phyloP scores from a whole-genome alignment of 495 filamentous ascomycete species.

The Podospora pseudoanserina region DNA sequence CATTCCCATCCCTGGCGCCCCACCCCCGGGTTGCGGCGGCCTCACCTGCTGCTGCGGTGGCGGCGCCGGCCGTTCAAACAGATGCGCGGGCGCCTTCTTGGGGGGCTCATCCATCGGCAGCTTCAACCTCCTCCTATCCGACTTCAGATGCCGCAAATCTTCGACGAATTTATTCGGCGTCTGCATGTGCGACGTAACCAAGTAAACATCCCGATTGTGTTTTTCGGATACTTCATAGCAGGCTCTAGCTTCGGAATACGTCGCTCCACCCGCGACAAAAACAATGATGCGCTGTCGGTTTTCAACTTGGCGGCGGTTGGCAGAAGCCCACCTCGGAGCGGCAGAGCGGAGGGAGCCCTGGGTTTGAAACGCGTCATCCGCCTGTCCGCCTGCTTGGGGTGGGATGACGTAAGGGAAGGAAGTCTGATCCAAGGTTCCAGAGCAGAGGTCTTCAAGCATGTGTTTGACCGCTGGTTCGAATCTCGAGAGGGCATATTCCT shows the following conservation, averaged over 20 bases:
- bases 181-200: constrained; percentile 89
- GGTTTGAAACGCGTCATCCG: constrained; percentile 51
- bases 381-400: constrained; percentile 47
- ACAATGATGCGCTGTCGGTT: constrained; percentile 88
- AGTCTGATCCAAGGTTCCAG: constrained; percentile 61
- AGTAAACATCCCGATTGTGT: constrained; percentile 74
- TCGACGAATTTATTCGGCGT: constrained; percentile 73
- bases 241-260: constrained; percentile 78
- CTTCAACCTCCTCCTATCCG: constrained; percentile 67
- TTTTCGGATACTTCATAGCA: constrained; percentile 82
- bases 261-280: constrained; percentile 95
- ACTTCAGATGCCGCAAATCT: constrained; percentile 74
- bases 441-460: constrained; percentile 74
- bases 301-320: constrained; percentile 68
- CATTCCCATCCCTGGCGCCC: constrained; percentile 11
- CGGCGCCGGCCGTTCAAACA: constrained; percentile 74
- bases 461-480: constrained; percentile 69
- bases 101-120: constrained; percentile 78
- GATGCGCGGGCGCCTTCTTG: constrained; percentile 75
- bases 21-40: constrained; percentile 30
- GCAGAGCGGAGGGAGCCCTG: constrained; percentile 78
- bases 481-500: constrained; percentile 63
- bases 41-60: constrained; percentile 31
- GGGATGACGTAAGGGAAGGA: constrained; percentile 81
- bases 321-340: constrained; percentile 92